A percentile compares a stretch with the other conserved stretches of the same genome.
phyloP scores from a whole-genome alignment of 169 alveolate species.

The Babesia sp. region DNA sequence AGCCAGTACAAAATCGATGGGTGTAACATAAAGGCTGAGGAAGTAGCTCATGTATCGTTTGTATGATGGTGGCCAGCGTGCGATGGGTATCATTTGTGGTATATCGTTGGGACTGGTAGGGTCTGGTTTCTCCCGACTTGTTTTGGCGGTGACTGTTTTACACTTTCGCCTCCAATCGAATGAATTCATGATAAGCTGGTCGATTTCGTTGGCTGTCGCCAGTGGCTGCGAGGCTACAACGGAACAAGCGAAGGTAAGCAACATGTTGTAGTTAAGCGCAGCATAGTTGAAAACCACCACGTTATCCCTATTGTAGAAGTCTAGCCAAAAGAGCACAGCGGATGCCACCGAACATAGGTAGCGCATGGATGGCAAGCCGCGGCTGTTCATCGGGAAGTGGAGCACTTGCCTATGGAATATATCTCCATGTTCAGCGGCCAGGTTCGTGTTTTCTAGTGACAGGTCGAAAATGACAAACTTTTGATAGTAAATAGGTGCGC shows the following conservation, averaged over 20 bases:
- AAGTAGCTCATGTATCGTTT: conserved; percentile 55
- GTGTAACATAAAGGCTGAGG: conserved; percentile 23
- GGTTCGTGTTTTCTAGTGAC: conserved; percentile 53
- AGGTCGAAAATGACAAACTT: conserved; percentile 73
- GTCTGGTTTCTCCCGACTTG: not conserved
- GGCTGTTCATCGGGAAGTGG: conserved; percentile 67
- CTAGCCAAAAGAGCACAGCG: conserved; percentile 73
- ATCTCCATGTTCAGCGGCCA: conserved; percentile 67
- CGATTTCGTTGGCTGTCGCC: conserved; percentile 34
- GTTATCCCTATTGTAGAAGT: conserved; percentile 70
- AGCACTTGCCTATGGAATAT: conserved; percentile 72
- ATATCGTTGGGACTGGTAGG: not conserved
- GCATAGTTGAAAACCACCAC: conserved; percentile 71
- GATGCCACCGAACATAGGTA: conserved; percentile 68
- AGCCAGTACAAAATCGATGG: conserved; percentile 12
- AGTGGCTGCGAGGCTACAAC: conserved; percentile 17
- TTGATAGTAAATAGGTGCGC: conserved; percentile 68
- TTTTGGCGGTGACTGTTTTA: not conserved
- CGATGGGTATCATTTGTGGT: conserved; percentile 57
- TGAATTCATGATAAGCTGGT: conserved; percentile 30
- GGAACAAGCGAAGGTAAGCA: conserved; percentile 51
- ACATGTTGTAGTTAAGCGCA: conserved; percentile 46
- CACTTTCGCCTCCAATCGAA: conserved; percentile 60
- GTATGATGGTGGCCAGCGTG: conserved; percentile 64
- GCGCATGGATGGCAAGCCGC: conserved; percentile 70